A percentile compares a stretch with the other conserved stretches of the same genome.
phyloP scores from a whole-genome alignment of 1,284 basidiomycete genomes.

The Neotropicomus parvogracilis region DNA sequence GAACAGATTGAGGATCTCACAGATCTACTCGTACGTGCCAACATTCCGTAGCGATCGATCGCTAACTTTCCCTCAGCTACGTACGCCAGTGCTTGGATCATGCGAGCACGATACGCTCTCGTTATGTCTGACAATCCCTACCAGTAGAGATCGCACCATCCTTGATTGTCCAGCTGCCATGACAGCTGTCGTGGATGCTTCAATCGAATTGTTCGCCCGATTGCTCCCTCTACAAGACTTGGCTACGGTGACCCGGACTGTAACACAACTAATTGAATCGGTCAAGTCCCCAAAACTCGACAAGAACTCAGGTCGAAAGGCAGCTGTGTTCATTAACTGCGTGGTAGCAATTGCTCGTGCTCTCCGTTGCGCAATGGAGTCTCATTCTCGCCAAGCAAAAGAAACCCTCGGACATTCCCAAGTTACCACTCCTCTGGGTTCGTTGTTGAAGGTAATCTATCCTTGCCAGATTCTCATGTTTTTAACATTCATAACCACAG shows the following conservation, averaged over 20 bases:
- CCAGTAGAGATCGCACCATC: conserved; percentile 42
- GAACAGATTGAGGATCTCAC: conserved; percentile 71
- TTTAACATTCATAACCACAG: conserved; percentile 35
- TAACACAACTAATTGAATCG: conserved; percentile 70
- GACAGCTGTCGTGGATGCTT: conserved; percentile 86
- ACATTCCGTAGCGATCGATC: conserved; percentile 7
- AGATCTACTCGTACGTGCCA: conserved; percentile 65
- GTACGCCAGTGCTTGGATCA: conserved; percentile 78
- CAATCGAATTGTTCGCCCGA: conserved; percentile 81
- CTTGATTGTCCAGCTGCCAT: conserved; percentile 71
- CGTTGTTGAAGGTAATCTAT: conserved; percentile 71
- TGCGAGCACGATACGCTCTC: conserved; percentile 85
- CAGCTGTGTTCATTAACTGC: conserved; percentile 83
- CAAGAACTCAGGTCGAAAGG: conserved; percentile 84
- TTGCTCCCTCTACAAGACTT: conserved; percentile 80
- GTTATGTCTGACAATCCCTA: conserved; percentile 55
- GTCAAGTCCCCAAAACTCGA: conserved; percentile 80
- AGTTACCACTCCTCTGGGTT: conserved; percentile 66
- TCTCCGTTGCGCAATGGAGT: conserved; percentile 58
- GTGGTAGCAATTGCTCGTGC: conserved; percentile 78
- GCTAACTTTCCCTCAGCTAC: conserved; percentile 47
- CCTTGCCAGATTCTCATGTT: neutral
- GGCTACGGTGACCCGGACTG: conserved; percentile 59
- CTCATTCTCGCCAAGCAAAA: conserved; percentile 52
- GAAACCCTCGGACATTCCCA: conserved; percentile 71